Percentiles rank a stretch among this genome's conserved stretches.
phyloP scores from a whole-genome alignment of 176 grass and related monocot genomes.

The Avena insularis region DNA sequence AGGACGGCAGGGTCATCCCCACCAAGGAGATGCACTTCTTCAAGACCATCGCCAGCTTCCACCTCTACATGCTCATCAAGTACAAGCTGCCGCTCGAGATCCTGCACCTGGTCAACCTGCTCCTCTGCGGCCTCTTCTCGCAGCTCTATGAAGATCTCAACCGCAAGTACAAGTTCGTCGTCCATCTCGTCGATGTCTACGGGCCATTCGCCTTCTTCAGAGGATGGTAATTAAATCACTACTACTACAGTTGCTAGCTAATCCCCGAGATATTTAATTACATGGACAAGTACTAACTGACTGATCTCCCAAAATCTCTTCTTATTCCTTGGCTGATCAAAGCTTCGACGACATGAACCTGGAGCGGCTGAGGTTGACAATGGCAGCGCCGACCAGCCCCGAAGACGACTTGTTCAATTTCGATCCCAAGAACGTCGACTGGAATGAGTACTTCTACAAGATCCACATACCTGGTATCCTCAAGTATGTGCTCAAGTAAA shows the following conservation, averaged over 20 bases:
- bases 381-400: conserved; percentile 33
- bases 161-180: conserved; percentile 58
- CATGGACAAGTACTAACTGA: neutral
- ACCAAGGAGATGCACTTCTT: conserved; percentile 64
- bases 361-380: conserved; percentile 56
- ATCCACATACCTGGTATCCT: conserved; percentile 68
- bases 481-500: conserved; percentile 65
- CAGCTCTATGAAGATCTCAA: conserved; percentile 50
- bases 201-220: conserved; percentile 73
- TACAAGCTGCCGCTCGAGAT: conserved; percentile 77
- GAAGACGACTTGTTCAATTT: conserved; percentile 50
- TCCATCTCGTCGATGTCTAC: conserved; percentile 76
- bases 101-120: conserved; percentile 54
- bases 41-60: conserved; percentile 54
- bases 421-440: conserved; percentile 59
- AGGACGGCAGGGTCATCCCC: conserved; percentile 61
- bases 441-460: conserved; percentile 59
- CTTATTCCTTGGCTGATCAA: neutral
- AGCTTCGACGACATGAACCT: conserved; percentile 72
- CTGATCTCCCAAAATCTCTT: neutral
- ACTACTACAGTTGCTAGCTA: neutral
- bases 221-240: conserved; percentile 52
- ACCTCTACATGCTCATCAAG: conserved; percentile 65
- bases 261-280: neutral
- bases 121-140: conserved; percentile 48